Conservation (phyloP, 78 protist species). For the Polysphondylium violaceum region DNA sequence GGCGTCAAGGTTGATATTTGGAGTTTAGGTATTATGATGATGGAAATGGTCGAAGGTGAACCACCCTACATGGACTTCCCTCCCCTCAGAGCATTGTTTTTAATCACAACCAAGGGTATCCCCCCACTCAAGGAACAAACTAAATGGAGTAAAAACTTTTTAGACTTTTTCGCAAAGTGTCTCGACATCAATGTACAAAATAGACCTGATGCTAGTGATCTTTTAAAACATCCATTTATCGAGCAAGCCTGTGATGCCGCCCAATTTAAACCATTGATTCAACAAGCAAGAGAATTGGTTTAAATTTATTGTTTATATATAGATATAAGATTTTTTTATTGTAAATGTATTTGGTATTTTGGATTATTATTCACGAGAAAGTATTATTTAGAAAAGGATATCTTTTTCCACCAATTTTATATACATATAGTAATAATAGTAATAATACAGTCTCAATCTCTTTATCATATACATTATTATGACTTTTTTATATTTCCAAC, state of each 20-base stretch:
- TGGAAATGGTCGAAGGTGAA: constrained; percentile 95
- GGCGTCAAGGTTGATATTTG: constrained; percentile 94
- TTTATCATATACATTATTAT: too few relatives aligned
- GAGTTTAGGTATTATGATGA: constrained; percentile 94
- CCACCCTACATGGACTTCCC: constrained; percentile 95
- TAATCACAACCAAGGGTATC: constrained; percentile 94
- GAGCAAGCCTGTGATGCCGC: constrained; percentile 62
- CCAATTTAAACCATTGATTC: constrained; percentile 73
- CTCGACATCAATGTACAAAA: constrained; percentile 82
- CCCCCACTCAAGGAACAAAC: constrained; percentile 88
- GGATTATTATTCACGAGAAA: too few relatives aligned
- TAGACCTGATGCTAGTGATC: constrained; percentile 64
- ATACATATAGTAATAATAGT: background rate
- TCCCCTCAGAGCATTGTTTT: constrained; percentile 95
- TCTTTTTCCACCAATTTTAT: too few relatives aligned
- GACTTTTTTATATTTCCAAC: too few relatives aligned
- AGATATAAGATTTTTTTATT: background rate
- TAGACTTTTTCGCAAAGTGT: constrained; percentile 88
- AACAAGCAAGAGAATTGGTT: constrained; percentile 45
- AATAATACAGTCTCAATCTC: background rate
- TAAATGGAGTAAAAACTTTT: constrained; percentile 86
- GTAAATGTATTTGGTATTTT: too few relatives aligned
- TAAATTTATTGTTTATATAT: background rate
- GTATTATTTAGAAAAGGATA: too few relatives aligned
- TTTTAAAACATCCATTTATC: constrained; percentile 74